phyloP scores from a whole-genome alignment of 169 alveolate genomes.

The Toxoplasma gondii region DNA sequence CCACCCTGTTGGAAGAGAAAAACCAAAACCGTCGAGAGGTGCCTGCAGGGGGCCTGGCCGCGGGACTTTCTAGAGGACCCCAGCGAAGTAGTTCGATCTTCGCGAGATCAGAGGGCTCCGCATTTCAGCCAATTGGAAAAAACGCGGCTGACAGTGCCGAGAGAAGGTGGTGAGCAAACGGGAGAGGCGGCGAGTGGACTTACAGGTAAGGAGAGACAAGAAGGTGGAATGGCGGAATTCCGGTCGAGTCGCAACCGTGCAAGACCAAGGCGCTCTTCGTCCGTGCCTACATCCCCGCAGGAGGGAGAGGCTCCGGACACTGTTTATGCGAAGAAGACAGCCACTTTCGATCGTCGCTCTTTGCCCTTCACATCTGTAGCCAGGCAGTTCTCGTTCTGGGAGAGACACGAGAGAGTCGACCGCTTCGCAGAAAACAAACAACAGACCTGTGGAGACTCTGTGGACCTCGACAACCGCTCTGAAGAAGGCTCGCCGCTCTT shows the following conservation, averaged over 20 bases:
- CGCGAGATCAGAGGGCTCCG: no score
- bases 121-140: no score
- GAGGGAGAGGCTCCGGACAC: not conserved
- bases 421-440: no score
- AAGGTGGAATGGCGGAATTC: not conserved
- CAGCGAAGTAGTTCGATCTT: not conserved
- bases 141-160: not conserved
- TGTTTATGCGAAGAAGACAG: not conserved
- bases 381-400: no score
- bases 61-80: not conserved
- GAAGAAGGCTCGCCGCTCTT: conserved; percentile 2
- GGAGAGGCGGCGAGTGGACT: not conserved
- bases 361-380: no score
- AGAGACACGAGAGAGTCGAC: no score
- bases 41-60: not conserved
- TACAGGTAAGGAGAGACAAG: not conserved
- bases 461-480: no score
- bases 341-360: not conserved
- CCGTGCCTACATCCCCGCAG: not conserved
- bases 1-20: not conserved
- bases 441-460: no score
- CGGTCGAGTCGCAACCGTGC: not conserved
- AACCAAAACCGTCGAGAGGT: not conserved
- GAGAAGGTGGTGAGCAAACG: not conserved
- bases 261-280: not conserved